Evolutionary conservation across 306 rosid genomes (phyloP), one percentile per base, ranked within the genome.

Genomic region (Elaeagnus macrophylla): DNA sequence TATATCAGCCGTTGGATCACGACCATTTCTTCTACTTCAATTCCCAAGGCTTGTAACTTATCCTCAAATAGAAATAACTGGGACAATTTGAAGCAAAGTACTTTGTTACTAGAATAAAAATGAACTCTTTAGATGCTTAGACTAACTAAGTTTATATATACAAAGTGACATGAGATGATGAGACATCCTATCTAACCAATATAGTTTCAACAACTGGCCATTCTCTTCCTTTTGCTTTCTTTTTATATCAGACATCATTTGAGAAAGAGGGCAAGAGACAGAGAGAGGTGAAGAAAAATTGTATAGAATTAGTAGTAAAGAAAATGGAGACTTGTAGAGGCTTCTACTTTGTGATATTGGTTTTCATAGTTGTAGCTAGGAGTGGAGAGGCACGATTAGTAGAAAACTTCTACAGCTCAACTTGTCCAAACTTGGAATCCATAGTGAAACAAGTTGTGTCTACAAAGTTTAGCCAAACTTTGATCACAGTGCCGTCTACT

Each of bases 341-440:
- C 57, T 58, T 1, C 10, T 78, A 63, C 12, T 53, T 55, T 1
- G 73, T 66, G 36, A 70, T 5, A 38, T 73, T 25, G 61, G 60
- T 7, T 45, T 44, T 75, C 45, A 60, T 9, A 11, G 50, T 57
- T 10, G 36, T 70, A 36, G 48, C 32, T 10, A 65, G 39, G 19
- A 76, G 66, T 25, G 25, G 40, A 45, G 76, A 75, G 56, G 81
- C 80, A 0, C 79, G 71, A 57, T 45, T 91, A 35, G 69, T 25
- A 5, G 80, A 79, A 49, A 82, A 78, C 57, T 86, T 86, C 69
- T 91, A 86, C 19, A 9, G 50, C 9, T 65, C 64, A 5, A 78
- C 49, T 9, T 91, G 97, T 67, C 86, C 93, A 39, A 84, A 76
- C 55, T 77, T 91, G 1, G 96, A 91, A 53, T 32, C 49, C 43